Evolutionary conservation across 2,329 filamentous ascomycete genomes (phyloP).

Genomic region (Chalaropsis ovoidea): DNA sequence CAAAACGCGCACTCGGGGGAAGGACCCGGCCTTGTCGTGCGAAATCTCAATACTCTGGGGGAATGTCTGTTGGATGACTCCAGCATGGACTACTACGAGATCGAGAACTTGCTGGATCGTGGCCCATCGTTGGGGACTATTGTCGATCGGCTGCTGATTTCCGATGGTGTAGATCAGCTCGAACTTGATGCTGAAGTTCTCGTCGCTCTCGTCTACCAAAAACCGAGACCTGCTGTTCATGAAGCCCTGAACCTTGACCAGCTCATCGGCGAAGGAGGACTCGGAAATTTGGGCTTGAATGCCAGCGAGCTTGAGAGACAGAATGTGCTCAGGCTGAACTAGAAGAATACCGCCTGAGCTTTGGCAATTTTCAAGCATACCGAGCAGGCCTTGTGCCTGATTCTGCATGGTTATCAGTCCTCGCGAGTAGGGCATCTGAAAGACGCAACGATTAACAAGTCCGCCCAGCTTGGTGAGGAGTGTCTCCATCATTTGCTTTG

Average conservation of each 20-base stretch:
- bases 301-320: conserved; percentile 55
- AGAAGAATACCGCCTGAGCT: conserved; percentile 46
- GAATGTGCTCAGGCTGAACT: conserved; percentile 52
- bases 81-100: conserved; percentile 33
- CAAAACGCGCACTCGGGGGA: conserved; percentile 43
- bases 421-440: conserved; percentile 50
- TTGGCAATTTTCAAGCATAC: conserved; percentile 40
- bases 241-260: conserved; percentile 38
- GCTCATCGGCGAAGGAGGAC: conserved; percentile 11
- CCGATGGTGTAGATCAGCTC: conserved; percentile 57
- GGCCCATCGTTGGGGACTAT: conserved; percentile 47
- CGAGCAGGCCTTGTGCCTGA: conserved; percentile 32
- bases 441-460: conserved; percentile 44
- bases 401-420: conserved; percentile 29
- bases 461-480: conserved; percentile 47
- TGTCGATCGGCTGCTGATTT: conserved; percentile 40
- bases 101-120: conserved; percentile 45
- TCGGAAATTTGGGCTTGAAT: conserved; percentile 35
- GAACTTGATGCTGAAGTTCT: conserved; percentile 50
- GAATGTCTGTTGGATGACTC: conserved; percentile 29
- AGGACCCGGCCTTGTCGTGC: conserved; percentile 32
- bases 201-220: conserved; percentile 56
- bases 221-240: conserved; percentile 41
- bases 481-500: conserved; percentile 50
- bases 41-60: conserved; percentile 38